Conservation (phyloP, 108 stramenopile species). For the Nannochloropsis granulata region DNA sequence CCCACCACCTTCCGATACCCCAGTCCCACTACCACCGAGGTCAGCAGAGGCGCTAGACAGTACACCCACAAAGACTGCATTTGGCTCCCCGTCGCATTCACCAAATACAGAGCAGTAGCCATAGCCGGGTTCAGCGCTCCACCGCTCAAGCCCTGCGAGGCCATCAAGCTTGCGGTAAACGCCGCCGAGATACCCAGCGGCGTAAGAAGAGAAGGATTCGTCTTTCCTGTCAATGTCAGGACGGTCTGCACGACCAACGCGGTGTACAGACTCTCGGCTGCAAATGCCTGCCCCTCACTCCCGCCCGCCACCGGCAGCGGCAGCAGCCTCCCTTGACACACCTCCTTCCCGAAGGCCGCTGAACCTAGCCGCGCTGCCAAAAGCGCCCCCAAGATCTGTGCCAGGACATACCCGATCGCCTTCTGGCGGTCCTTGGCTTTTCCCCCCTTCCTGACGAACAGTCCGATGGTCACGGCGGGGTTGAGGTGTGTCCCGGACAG, state of each 20-base stretch:
- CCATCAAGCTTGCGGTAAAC: neutral
- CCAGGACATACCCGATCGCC: neutral
- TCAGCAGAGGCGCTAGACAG: neutral
- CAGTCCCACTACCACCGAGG: neutral
- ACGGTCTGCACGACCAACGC: neutral
- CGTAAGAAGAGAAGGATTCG: neutral
- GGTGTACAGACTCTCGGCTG: neutral
- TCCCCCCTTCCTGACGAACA: neutral
- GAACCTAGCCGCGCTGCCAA: neutral
- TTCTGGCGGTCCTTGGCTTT: neutral
- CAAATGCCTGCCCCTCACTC: neutral
- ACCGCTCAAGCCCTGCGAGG: neutral
- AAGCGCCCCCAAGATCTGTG: neutral
- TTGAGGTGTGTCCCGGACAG: neutral
- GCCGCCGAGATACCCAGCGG: neutral
- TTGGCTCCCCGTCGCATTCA: neutral
- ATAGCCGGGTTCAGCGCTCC: neutral
- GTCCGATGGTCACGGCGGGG: neutral
- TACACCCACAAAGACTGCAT: neutral
- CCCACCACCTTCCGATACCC: neutral
- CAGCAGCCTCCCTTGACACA: neutral
- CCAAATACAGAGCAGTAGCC: neutral
- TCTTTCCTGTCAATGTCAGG: neutral
- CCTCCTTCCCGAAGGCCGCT: neutral
- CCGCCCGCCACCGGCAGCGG: neutral